Base-by-base conservation (phyloP, 2,329 filamentous ascomycete genomes). In the Ceratocystis cacaofunesta region DNA sequence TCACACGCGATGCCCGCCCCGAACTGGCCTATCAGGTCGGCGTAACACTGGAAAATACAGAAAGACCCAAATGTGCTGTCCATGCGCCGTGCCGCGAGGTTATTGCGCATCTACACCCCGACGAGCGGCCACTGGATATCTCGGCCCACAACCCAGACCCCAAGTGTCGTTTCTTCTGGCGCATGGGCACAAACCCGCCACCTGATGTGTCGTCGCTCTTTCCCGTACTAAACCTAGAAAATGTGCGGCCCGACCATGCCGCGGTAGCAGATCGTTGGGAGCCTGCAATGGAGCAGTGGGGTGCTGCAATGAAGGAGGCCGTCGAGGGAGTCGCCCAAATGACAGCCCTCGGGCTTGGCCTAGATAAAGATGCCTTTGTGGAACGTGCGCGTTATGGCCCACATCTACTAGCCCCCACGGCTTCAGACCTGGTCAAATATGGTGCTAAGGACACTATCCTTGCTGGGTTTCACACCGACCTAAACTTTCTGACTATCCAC, bases 401-500 rank as follows among this genome's bases (percentile, higher is more conserved):
- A 2, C 82, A 85, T 69, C 78, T 85, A 58, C 79, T 85, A 17
- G 82, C 82, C 0, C 82, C 82, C 0, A 85, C 82, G 1, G 81
- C 82, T 0, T 84, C 82, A 0, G 80, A 85, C 70, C 78, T 85
- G 12, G 64, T 68, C 12, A 81, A 78, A 66, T 82, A 84, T 74
- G 80, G 79, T 60, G 61, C 72, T 2, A 74, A 76, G 62, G 78
- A 84, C 74, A 85, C 81, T 62, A 84, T 85, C 70, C 78, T 85
- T 17, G 82, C 82, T 17, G 82, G 82, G 48, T 85, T 85, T 75
- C 82, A 85, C 72, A 85, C 82, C 0, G 82, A 85, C 70, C 80
- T 85, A 66, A 85, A 85, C 77, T 85, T 85, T 72, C 77, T 85
- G 63, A 85, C 82, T 69, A 85, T 85, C 73, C 82, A 85, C 75